A percentile compares a stretch with the other conserved stretches of the same genome.
phyloP scores from a whole-genome alignment of 2,329 filamentous ascomycete genomes.

The Elsinoe necatrix region DNA sequence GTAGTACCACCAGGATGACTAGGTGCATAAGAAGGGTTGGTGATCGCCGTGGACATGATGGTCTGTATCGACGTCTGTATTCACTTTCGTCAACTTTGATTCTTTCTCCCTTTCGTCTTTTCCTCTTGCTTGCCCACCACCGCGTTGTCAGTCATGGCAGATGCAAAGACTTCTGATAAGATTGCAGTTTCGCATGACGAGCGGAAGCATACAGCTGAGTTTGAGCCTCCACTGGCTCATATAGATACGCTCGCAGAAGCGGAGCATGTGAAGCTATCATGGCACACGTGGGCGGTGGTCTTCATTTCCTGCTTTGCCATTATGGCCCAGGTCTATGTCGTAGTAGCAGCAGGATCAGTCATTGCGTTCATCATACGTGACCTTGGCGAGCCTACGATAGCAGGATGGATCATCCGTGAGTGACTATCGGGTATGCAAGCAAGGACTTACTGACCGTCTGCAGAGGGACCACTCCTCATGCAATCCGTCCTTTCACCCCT shows the following conservation, averaged over 20 bases:
- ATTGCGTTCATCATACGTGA: slow-evolving; percentile 50
- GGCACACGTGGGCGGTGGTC: slow-evolving; percentile 47
- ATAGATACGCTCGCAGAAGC: slow-evolving; percentile 5
- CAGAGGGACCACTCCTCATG: slow-evolving; percentile 48
- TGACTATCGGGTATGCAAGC: background rate
- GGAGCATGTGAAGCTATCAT: slow-evolving; percentile 42
- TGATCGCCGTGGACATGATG: background rate
- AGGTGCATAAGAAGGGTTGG: background rate
- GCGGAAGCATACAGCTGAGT: background rate
- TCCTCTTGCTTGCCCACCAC: background rate
- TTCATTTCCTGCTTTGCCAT: slow-evolving; percentile 46
- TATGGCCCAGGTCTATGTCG: slow-evolving; percentile 49
- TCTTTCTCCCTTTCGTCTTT: background rate
- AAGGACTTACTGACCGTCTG: background rate
- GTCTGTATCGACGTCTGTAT: background rate
- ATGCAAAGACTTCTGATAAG: slow-evolving; percentile 1
- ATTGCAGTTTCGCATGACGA: slow-evolving; percentile 7
- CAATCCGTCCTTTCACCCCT: slow-evolving; percentile 50
- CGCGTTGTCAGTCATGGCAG: background rate
- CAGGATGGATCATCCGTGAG: slow-evolving; percentile 50
- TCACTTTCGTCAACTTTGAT: background rate
- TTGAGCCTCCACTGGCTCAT: slow-evolving; percentile 7
- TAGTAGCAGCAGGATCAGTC: slow-evolving; percentile 48
- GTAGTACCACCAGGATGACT: background rate
- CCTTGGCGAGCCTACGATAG: slow-evolving; percentile 42